Conservation (phyloP, 805 yeast species). For the Saccharomycopsis malanga region DNA sequence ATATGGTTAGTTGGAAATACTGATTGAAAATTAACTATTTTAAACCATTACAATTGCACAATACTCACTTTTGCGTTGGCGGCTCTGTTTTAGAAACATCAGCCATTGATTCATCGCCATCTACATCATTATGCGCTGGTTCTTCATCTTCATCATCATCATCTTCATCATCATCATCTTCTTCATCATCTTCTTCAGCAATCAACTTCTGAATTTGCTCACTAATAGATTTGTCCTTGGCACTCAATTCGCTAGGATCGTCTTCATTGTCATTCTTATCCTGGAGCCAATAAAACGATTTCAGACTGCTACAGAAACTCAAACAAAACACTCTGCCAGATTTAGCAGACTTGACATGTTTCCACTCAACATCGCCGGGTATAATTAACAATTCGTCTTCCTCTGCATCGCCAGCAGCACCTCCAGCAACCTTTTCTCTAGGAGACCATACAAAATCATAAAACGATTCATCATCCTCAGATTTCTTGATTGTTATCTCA, state of each 20-base stretch:
- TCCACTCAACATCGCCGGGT: slow-evolving; percentile 82
- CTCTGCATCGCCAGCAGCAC: slow-evolving; percentile 25
- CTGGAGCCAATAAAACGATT: slow-evolving; percentile 64
- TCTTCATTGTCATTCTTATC: slow-evolving; percentile 60
- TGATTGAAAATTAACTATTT: too few species aligned
- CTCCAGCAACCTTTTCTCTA: slow-evolving; percentile 40
- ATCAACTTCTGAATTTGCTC: slow-evolving; percentile 43
- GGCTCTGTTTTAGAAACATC: too few species aligned
- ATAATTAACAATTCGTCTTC: slow-evolving; percentile 63
- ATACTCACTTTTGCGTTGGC: too few species aligned
- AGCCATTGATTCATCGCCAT: too few species aligned
- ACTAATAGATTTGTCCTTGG: slow-evolving; percentile 46
- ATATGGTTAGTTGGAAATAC: too few species aligned
- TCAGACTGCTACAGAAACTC: slow-evolving; percentile 58
- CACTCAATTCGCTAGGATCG: slow-evolving; percentile 47
- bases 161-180: too few species aligned
- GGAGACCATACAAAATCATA: slow-evolving; percentile 70
- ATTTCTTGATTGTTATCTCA: slow-evolving; percentile 48
- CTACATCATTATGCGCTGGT: too few species aligned
- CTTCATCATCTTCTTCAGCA: slow-evolving; percentile 34
- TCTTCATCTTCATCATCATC: too few species aligned
- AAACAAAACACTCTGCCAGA: slow-evolving; percentile 74
- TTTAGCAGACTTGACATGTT: slow-evolving; percentile 57
- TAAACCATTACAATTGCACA: too few species aligned
- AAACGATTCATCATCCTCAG: slow-evolving; percentile 56